A percentile compares a stretch with the other conserved stretches of the same genome.
Evolutionary conservation across 306 rosid genomes (phyloP).

Genomic region (Vigna reflexopilosa): DNA sequence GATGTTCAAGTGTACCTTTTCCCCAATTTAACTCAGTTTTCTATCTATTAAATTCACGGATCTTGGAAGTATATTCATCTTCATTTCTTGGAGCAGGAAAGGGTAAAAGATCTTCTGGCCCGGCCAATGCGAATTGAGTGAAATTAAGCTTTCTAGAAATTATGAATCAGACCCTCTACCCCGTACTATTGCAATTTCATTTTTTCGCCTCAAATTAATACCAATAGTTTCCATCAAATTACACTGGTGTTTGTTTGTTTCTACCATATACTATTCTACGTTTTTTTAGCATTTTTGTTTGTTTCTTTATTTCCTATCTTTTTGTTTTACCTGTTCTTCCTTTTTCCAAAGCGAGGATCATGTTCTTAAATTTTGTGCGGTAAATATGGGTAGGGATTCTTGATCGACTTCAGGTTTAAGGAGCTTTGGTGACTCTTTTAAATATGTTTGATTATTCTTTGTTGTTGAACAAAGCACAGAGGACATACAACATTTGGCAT

Average conservation of each 20-base stretch:
- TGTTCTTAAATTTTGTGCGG: not conserved
- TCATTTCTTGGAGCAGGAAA: too few species aligned
- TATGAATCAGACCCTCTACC: not conserved
- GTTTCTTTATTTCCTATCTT: too few species aligned
- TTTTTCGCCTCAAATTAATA: not conserved
- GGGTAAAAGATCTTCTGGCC: too few species aligned
- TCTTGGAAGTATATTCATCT: too few species aligned
- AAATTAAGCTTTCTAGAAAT: not conserved
- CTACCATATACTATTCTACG: not conserved
- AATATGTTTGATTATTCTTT: conserved; percentile 13
- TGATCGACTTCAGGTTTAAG: conserved; percentile 9
- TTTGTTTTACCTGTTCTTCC: not conserved
- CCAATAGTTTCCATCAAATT: not conserved
- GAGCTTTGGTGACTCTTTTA: conserved; percentile 6
- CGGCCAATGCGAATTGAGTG: too few species aligned
- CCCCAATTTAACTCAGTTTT: too few species aligned
- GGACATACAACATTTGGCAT: not conserved
- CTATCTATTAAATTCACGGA: too few species aligned
- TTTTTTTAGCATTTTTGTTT: not conserved
- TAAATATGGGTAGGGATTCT: conserved; percentile 8
- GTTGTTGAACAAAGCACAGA: not conserved
- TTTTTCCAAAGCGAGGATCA: not conserved
- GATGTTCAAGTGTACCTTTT: too few species aligned
- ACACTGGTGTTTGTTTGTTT: too few species aligned
- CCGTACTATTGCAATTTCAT: not conserved